Conservation (phyloP, 768 basidiomycete species). For the Macrolepiota dolichaula region DNA sequence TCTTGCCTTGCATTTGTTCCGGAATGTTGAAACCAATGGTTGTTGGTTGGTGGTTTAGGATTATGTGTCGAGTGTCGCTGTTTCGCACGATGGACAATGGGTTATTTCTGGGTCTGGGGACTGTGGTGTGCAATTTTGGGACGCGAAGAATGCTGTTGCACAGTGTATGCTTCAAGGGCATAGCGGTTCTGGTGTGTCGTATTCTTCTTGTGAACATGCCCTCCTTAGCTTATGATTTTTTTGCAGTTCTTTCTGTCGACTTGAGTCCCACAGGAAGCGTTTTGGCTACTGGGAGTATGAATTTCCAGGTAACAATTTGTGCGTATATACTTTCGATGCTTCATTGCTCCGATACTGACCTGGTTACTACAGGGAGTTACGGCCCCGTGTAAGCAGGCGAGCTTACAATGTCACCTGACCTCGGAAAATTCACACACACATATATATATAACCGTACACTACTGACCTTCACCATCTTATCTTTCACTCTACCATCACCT, state of each 20-base stretch:
- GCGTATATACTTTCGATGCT: conserved; percentile 8
- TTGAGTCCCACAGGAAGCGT: conserved; percentile 28
- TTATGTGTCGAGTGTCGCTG: too few species aligned
- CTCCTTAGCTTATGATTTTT: not conserved
- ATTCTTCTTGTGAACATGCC: not conserved
- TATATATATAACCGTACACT: too few species aligned
- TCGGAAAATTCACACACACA: too few species aligned
- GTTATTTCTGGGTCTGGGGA: too few species aligned
- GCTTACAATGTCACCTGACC: too few species aligned
- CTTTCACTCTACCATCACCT: too few species aligned
- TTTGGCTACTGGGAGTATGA: conserved; percentile 30
- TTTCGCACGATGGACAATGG: too few species aligned
- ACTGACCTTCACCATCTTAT: too few species aligned
- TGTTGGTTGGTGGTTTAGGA: too few species aligned
- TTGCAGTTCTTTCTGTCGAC: conserved; percentile 29
- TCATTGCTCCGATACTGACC: not conserved
- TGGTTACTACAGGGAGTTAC: conserved; percentile 10
- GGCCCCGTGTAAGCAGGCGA: too few species aligned
- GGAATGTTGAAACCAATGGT: conserved; percentile 32
- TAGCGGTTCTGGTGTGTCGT: conserved; percentile 21
- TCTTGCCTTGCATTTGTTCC: not conserved
- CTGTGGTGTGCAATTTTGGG: conserved; percentile 78
- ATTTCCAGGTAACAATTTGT: conserved; percentile 34
- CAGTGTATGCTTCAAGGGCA: too few species aligned
- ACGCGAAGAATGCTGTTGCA: conserved; percentile 52